Evolutionary conservation across 768 basidiomycete species (phyloP).

Genomic region (Boletellus ananas): DNA sequence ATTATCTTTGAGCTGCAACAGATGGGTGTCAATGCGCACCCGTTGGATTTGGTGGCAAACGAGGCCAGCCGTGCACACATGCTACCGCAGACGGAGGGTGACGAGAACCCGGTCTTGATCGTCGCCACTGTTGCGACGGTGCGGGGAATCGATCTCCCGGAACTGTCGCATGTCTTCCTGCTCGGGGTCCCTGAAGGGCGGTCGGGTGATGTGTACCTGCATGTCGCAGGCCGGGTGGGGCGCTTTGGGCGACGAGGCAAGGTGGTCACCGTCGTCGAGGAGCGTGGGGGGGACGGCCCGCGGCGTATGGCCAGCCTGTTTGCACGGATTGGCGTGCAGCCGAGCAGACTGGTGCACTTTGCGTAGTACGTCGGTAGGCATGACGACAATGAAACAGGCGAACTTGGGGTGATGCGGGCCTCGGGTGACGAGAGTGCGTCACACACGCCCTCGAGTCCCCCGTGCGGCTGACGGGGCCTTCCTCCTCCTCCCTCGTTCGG

Average conservation of each 20-base stretch:
- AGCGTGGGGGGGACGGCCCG: slow-evolving; percentile 32
- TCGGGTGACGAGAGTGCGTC: background rate
- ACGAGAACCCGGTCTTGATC: slow-evolving; percentile 58
- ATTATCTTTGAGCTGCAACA: slow-evolving; percentile 60
- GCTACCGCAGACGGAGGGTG: slow-evolving; percentile 31
- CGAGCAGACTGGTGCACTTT: slow-evolving; percentile 52
- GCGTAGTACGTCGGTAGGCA: slow-evolving; percentile 29
- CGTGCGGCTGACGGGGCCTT: slow-evolving; percentile 30
- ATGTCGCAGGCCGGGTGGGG: slow-evolving; percentile 73
- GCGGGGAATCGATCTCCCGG: slow-evolving; percentile 70
- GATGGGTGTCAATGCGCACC: slow-evolving; percentile 65
- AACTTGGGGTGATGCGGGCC: slow-evolving; percentile 7
- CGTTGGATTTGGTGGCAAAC: slow-evolving; percentile 48
- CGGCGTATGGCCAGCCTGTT: slow-evolving; percentile 44
- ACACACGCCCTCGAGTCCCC: background rate
- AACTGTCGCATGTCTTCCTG: slow-evolving; percentile 71
- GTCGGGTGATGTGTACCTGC: slow-evolving; percentile 59
- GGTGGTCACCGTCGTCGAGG: slow-evolving; percentile 60
- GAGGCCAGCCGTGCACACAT: slow-evolving; percentile 44
- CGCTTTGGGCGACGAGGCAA: slow-evolving; percentile 64
- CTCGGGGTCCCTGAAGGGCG: slow-evolving; percentile 55
- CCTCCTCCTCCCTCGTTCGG: slow-evolving; percentile 6
- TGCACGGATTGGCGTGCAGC: slow-evolving; percentile 39
- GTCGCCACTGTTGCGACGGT: slow-evolving; percentile 67
- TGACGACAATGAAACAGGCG: slow-evolving; percentile 7